These are phyloP conservation scores for Colletotrichum sp. DNA, from an alignment of 2,329 filamentous ascomycete species.

Conservation along the genomic window DNA sequence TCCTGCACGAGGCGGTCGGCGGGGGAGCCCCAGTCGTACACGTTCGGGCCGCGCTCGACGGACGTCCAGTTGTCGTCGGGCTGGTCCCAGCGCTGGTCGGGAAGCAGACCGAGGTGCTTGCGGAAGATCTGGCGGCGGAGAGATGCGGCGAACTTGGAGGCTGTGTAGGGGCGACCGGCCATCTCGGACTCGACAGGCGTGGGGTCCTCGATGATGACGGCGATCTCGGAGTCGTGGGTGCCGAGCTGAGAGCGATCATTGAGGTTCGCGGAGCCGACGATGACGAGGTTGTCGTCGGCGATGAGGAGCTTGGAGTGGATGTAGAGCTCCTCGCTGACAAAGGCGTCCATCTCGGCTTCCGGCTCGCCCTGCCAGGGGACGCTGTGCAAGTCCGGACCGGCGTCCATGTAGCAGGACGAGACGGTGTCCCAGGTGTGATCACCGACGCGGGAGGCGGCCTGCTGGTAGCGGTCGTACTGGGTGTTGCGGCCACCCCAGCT, in stretches of 20 bases:
- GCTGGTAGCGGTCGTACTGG: constrained; percentile 74
- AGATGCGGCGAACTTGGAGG: constrained; percentile 76
- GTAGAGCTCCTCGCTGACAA: constrained; percentile 67
- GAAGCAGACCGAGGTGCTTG: constrained; percentile 86
- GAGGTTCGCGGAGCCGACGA: constrained; percentile 72
- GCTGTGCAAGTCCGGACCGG: constrained; percentile 69
- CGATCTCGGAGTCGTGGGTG: constrained; percentile 85
- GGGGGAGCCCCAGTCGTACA: constrained; percentile 72
- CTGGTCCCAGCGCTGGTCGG: constrained; percentile 70
- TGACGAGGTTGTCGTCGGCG: constrained; percentile 80
- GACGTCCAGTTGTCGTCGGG: constrained; percentile 79
- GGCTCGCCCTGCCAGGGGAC: constrained; percentile 59
- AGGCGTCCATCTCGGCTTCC: constrained; percentile 63
- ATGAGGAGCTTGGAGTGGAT: constrained; percentile 76
- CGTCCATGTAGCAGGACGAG: constrained; percentile 81
- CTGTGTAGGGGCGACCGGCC: constrained; percentile 73
- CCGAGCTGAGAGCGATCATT: constrained; percentile 77
- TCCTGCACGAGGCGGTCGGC: constrained; percentile 74
- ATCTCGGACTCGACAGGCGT: constrained; percentile 73
- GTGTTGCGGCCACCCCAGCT: constrained; percentile 36
- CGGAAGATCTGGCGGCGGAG: constrained; percentile 87
- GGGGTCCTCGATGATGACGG: constrained; percentile 84
- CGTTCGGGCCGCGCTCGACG: constrained; percentile 71
- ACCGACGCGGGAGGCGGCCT: constrained; percentile 61
- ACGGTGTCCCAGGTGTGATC: constrained; percentile 75